Evolutionary conservation across 305 asterid genomes (phyloP).

Genomic region (Solanum aculeatissimum): DNA sequence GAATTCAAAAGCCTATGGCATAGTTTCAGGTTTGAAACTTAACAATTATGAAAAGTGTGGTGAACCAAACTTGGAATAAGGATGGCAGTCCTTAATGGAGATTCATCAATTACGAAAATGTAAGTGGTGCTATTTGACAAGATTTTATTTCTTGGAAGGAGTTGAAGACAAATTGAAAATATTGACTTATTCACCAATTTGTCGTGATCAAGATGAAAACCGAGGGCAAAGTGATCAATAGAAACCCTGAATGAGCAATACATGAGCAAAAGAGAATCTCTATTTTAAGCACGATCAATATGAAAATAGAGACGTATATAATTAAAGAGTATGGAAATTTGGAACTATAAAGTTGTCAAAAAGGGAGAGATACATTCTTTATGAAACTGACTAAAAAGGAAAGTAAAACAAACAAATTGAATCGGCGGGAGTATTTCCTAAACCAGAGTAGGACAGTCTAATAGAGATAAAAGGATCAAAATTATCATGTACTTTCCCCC

Average conservation of each 20-base stretch:
- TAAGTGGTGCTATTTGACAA: background rate
- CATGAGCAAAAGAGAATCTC: background rate
- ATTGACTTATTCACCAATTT: background rate
- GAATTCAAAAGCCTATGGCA: background rate
- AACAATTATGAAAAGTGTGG: background rate
- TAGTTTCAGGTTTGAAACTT: background rate
- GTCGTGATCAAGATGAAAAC: background rate
- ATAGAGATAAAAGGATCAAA: background rate
- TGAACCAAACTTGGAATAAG: background rate
- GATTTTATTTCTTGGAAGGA: background rate
- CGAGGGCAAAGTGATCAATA: background rate
- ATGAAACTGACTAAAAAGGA: no score
- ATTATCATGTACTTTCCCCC: background rate
- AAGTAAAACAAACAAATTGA: no score
- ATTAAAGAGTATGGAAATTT: background rate
- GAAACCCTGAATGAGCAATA: background rate
- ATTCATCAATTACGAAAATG: background rate
- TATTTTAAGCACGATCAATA: background rate
- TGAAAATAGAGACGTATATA: background rate
- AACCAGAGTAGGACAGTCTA: background rate
- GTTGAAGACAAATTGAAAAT: background rate
- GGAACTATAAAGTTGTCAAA: no score
- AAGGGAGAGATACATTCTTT: no score
- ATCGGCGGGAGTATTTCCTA: background rate
- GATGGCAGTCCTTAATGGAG: background rate